Evolutionary conservation across 148 eudicot species (phyloP).

Genomic region (Vaccinium corymbosum): DNA sequence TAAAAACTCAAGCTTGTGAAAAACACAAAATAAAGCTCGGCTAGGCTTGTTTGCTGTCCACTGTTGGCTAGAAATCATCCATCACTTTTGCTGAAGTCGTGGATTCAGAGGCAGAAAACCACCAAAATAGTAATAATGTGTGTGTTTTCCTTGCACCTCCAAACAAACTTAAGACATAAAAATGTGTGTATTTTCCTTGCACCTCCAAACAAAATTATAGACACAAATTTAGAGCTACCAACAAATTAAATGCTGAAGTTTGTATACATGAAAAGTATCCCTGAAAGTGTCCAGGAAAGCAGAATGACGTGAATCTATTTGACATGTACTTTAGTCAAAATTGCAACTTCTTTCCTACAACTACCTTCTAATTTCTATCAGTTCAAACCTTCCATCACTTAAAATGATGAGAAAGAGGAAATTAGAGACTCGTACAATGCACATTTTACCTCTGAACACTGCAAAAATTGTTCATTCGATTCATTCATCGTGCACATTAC

Average conservation of each 20-base stretch:
- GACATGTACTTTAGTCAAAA: background rate
- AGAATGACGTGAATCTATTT: too few species aligned
- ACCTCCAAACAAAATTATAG: background rate
- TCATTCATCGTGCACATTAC: constrained; percentile 21
- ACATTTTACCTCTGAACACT: background rate
- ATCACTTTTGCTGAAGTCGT: background rate
- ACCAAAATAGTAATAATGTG: background rate
- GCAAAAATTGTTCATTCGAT: constrained; percentile 5
- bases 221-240: background rate
- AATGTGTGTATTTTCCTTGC: background rate
- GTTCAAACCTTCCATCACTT: background rate
- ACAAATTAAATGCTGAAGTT: background rate
- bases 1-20: background rate
- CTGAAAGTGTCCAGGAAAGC: too few species aligned
- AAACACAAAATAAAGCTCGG: background rate
- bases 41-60: background rate
- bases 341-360: background rate
- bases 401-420: background rate
- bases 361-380: background rate
- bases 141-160: background rate
- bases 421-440: background rate
- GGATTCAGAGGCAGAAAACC: background rate
- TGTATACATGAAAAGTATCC: too few species aligned
- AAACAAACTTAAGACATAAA: background rate
- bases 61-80: background rate